phyloP scores from a whole-genome alignment of 129 eudicot genomes.

The Saposhnikovia divaricata region DNA sequence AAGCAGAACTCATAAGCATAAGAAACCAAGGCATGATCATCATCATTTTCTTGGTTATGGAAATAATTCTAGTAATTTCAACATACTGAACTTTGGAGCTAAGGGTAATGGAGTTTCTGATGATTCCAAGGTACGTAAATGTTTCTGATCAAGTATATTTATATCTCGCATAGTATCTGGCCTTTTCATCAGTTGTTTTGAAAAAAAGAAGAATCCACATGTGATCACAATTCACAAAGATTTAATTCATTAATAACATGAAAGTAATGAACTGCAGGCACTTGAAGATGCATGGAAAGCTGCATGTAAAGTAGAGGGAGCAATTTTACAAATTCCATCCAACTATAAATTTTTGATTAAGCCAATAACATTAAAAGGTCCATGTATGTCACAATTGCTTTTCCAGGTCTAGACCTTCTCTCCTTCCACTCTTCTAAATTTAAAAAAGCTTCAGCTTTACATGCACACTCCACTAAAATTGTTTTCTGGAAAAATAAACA shows the following conservation, averaged over 20 bases:
- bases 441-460: not conserved
- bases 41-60: conserved; percentile 1
- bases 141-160: not conserved
- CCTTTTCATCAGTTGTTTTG: not conserved
- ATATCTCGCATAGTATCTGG: not conserved
- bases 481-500: conserved; percentile 18
- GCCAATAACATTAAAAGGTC: conserved; percentile 70
- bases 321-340: conserved; percentile 45
- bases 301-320: conserved; percentile 60
- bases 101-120: conserved; percentile 74
- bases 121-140: conserved; percentile 57
- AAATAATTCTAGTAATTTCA: conserved; percentile 19
- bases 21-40: conserved; percentile 19
- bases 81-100: conserved; percentile 67
- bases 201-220: not conserved
- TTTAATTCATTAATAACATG: too few species aligned
- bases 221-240: not conserved
- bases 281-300: conserved; percentile 68
- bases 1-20: conserved; percentile 24
- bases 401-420: conserved; percentile 42
- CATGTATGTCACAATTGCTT: conserved; percentile 55
- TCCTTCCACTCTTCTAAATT: not conserved
- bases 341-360: conserved; percentile 47
- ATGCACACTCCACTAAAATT: not conserved
- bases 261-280: conserved; percentile 28